Evolutionary conservation across 1,284 basidiomycete genomes (phyloP).

Genomic region (Leccinum discolor): DNA sequence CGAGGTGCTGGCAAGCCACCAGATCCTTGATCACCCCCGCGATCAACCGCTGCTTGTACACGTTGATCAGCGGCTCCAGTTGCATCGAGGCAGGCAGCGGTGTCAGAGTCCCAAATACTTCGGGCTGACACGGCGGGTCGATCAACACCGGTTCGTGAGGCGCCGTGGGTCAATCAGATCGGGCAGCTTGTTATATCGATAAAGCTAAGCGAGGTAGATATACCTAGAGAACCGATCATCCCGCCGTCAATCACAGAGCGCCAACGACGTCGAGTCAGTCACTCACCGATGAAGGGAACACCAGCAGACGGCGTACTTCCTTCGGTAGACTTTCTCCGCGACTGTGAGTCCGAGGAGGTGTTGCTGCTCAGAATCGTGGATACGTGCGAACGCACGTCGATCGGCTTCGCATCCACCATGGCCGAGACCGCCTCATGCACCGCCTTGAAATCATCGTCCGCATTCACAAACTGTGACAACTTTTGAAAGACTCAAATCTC

Average conservation of each 20-base stretch:
- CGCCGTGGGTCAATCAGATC: too few species aligned
- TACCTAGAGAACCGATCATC: constrained; percentile 45
- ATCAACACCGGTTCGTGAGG: too few species aligned
- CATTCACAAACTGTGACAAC: too few species aligned
- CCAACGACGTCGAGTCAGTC: not conserved
- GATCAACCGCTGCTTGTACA: too few species aligned
- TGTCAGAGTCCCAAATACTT: too few species aligned
- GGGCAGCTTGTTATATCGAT: too few species aligned
- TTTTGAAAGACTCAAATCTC: too few species aligned
- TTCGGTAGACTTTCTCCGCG: constrained; percentile 47
- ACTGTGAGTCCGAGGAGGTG: constrained; percentile 35
- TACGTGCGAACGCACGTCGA: constrained; percentile 45
- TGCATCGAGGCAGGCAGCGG: constrained; percentile 28
- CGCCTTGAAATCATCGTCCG: constrained; percentile 65
- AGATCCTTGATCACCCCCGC: too few species aligned
- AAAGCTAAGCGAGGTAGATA: constrained; percentile 41
- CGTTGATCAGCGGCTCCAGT: too few species aligned
- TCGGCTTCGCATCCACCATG: constrained; percentile 60
- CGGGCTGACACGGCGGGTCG: too few species aligned
- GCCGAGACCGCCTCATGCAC: constrained; percentile 68
- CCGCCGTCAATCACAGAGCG: not conserved
- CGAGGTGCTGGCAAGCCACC: constrained; percentile 64
- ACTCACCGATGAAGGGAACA: constrained; percentile 78
- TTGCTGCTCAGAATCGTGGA: constrained; percentile 50
- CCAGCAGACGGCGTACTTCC: constrained; percentile 52